Evolutionary conservation across 768 basidiomycete species (phyloP).

Genomic region (Podaxis sp.): DNA sequence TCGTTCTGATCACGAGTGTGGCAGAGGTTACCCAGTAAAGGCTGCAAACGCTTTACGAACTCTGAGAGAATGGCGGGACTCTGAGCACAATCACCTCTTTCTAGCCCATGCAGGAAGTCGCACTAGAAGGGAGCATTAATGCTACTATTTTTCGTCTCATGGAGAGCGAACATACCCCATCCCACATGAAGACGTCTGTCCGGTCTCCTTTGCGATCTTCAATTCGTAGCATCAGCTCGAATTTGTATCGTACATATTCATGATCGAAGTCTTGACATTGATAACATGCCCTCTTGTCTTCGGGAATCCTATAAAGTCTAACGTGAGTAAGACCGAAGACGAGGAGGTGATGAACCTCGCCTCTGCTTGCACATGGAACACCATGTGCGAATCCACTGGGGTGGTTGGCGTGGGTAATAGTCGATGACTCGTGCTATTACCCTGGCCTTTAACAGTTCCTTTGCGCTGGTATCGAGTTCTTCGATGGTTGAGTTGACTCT

Average conservation of each 20-base stretch:
- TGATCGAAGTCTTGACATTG: slow-evolving; percentile 53
- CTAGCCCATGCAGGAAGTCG: slow-evolving; percentile 41
- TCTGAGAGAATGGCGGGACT: not conserved
- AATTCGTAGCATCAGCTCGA: slow-evolving; percentile 47
- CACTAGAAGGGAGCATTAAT: slow-evolving; percentile 29
- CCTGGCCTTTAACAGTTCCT: slow-evolving; percentile 36
- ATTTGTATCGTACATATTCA: slow-evolving; percentile 46
- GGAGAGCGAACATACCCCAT: slow-evolving; percentile 32
- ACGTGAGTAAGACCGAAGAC: not conserved
- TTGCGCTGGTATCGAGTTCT: slow-evolving; percentile 31
- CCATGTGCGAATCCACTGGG: slow-evolving; percentile 43
- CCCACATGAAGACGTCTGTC: slow-evolving; percentile 47
- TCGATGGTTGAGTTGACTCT: slow-evolving; percentile 25
- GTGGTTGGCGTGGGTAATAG: slow-evolving; percentile 51
- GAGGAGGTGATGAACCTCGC: slow-evolving; percentile 31
- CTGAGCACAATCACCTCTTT: slow-evolving; percentile 16
- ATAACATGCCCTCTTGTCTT: slow-evolving; percentile 41
- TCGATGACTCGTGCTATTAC: slow-evolving; percentile 51
- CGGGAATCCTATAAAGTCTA: slow-evolving; percentile 40
- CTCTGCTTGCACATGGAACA: slow-evolving; percentile 52
- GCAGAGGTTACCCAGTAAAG: not conserved
- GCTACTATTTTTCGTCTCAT: not conserved
- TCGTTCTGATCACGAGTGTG: not conserved
- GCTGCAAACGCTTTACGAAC: slow-evolving; percentile 2
- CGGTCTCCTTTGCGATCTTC: slow-evolving; percentile 45